Evolutionary conservation across 1,284 basidiomycete species (phyloP).

Genomic region (Lentinula novae-zelandiae): DNA sequence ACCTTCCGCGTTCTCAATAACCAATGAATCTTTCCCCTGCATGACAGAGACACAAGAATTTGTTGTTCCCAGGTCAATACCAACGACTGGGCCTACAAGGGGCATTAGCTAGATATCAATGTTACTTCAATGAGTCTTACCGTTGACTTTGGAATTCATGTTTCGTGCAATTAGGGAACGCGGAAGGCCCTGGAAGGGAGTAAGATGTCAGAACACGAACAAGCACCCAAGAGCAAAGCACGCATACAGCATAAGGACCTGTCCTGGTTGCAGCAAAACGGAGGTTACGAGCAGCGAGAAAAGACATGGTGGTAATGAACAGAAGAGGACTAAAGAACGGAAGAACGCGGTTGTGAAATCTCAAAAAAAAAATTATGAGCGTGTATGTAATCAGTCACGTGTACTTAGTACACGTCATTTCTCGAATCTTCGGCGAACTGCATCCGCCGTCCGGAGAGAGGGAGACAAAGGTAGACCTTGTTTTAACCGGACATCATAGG

Average conservation of each 20-base stretch:
- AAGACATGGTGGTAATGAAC: constrained; percentile 51
- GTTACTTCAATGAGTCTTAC: constrained; percentile 33
- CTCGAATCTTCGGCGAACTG: not conserved
- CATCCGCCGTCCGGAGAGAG: too few species aligned
- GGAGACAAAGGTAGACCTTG: too few species aligned
- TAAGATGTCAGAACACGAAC: constrained; percentile 6
- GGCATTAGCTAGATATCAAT: not conserved
- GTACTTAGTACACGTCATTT: not conserved
- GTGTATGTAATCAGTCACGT: constrained; percentile 3
- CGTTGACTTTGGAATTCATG: constrained; percentile 82
- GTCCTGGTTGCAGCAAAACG: constrained; percentile 55
- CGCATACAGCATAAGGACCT: constrained; percentile 63
- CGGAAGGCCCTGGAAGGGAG: constrained; percentile 48
- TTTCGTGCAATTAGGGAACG: constrained; percentile 72
- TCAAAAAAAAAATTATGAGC: not conserved
- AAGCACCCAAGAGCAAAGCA: not conserved
- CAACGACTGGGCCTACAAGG: constrained; percentile 68
- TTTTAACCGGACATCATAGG: too few species aligned
- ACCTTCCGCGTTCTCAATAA: constrained; percentile 98
- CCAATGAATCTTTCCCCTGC: constrained; percentile 93
- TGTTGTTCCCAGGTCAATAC: constrained; percentile 84
- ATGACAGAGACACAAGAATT: constrained; percentile 95
- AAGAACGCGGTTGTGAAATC: not conserved
- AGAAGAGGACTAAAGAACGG: constrained; percentile 7
- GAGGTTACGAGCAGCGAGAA: constrained; percentile 60